Base-by-base conservation (phyloP, 495 filamentous ascomycete species). In the Penicillium paxilli region DNA sequence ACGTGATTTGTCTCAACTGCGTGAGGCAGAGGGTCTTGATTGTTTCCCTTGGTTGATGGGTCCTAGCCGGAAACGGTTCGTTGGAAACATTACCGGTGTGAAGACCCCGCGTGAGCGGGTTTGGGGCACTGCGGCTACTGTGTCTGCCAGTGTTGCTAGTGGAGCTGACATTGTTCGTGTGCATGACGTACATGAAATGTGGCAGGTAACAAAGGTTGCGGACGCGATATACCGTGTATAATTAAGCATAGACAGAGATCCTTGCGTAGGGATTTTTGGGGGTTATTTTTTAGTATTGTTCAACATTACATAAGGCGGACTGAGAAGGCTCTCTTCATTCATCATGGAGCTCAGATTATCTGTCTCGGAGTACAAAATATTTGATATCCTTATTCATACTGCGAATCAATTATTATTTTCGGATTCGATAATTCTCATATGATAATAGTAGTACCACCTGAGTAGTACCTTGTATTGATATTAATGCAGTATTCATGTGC, bases 91-190 rank as follows among this genome's bases (percentile, higher is more conserved):
- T 26, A 96, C 91, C 2, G 91, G 90, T 0, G 91, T 92, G 10
- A 80, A 88, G 62, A 77, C 77, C 54, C 73, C 84, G 3, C 77
- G 71, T 52, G 77, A 89, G 49, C 80, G 92, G 44, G 77, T 79
- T 22, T 96, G 86, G 85, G 94, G 94, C 4, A 97, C 93, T 0
- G 93, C 91, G 10, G 91, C 88, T 11, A 89, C 92, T 2, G 90
- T 98, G 2, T 85, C 90, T 9, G 88, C 91, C 16, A 90, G 91
- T 61, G 83, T 98, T 33, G 83, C 87, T 50, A 91, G 91, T n/a
- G 94, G 94, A 3, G 94, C 92, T 14, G 94, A 98, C 80, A 85
- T 98, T 49, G 89, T 98, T 19, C 78, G 94, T 53, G 94, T 98
- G 22, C 94, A 98, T 80, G 94, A 98, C 80, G 91, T 92, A 4